Percentiles rank a stretch among this genome's conserved stretches.
These are phyloP conservation scores for Grifola frondosa DNA, from an alignment of 1,284 basidiomycete genomes.

Conservation along the genomic window DNA sequence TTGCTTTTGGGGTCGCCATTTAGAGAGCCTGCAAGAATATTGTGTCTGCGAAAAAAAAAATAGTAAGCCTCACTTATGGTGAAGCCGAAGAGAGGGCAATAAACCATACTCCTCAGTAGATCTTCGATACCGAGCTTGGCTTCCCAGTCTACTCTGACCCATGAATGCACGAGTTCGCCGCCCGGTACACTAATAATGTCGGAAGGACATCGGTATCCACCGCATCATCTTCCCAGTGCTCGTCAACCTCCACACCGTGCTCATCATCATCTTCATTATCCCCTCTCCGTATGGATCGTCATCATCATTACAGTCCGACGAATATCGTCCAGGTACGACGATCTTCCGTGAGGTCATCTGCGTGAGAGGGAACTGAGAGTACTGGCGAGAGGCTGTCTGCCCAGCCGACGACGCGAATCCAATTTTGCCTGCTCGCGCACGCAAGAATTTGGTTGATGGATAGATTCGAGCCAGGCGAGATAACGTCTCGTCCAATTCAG, in stretches of 20 bases:
- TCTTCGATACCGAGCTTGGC: constrained; percentile 67
- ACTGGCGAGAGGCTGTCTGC: constrained; percentile 8
- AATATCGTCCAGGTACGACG: constrained; percentile 18
- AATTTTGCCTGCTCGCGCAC: constrained; percentile 69
- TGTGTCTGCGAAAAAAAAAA: constrained; percentile 36
- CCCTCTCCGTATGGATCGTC: constrained; percentile 46
- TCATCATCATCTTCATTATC: constrained; percentile 34
- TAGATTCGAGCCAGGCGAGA: constrained; percentile 67
- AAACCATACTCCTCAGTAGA: constrained; percentile 56
- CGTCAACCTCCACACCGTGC: constrained; percentile 35
- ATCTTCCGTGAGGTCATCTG: constrained; percentile 26
- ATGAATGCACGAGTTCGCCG: constrained; percentile 79
- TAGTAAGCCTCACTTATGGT: constrained; percentile 1
- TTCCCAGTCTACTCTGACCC: constrained; percentile 86
- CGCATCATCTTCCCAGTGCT: constrained; percentile 47
- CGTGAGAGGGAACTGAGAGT: constrained; percentile 22
- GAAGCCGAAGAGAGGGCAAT: too few species aligned
- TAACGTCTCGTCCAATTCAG: constrained; percentile 66
- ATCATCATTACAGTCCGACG: constrained; percentile 36
- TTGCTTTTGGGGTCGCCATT: constrained; percentile 24
- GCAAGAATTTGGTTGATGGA: constrained; percentile 77
- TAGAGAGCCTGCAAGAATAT: constrained; percentile 40
- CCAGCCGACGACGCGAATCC: constrained; percentile 59
- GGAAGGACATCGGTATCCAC: constrained; percentile 83
- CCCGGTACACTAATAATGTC: constrained; percentile 80